Evolutionary conservation across 768 basidiomycete species (phyloP).

Genomic region (Pulveroboletus sp.): DNA sequence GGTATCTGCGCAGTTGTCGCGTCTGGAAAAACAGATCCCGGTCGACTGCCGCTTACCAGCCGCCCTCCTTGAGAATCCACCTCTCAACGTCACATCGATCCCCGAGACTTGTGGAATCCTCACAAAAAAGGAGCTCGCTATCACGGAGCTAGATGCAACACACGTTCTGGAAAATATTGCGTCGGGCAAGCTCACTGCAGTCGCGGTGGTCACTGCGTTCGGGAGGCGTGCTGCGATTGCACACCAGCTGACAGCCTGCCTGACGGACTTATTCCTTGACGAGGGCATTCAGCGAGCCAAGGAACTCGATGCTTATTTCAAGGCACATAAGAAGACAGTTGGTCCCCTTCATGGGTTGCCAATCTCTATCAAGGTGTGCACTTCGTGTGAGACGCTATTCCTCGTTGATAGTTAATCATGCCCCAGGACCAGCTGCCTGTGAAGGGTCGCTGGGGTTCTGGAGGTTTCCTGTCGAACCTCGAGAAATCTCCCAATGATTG

Average conservation of each 20-base stretch:
- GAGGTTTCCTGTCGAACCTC: constrained; percentile 30
- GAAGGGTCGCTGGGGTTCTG: constrained; percentile 36
- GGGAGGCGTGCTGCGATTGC: constrained; percentile 50
- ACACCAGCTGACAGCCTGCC: constrained; percentile 40
- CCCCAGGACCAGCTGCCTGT: constrained; percentile 37
- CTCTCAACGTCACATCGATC: constrained; percentile 31
- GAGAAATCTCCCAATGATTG: constrained; percentile 25
- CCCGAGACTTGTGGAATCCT: constrained; percentile 32
- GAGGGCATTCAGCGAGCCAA: constrained; percentile 36
- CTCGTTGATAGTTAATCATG: neutral
- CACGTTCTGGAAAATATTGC: constrained; percentile 28
- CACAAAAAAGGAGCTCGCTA: constrained; percentile 28
- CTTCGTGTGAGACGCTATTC: neutral
- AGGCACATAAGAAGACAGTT: constrained; percentile 33
- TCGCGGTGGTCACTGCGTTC: constrained; percentile 40
- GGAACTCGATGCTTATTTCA: constrained; percentile 39
- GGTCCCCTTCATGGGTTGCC: constrained; percentile 43
- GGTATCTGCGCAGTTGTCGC: constrained; percentile 17
- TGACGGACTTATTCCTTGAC: constrained; percentile 44
- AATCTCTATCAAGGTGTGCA: constrained; percentile 36
- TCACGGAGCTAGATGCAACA: constrained; percentile 36
- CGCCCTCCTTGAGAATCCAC: constrained; percentile 18
- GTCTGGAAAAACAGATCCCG: constrained; percentile 25
- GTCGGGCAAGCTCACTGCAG: constrained; percentile 31
- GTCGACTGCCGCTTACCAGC: constrained; percentile 11